Evolutionary conservation across 2,329 filamentous ascomycete species (phyloP).

Genomic region (Alternaria metachromatica): DNA sequence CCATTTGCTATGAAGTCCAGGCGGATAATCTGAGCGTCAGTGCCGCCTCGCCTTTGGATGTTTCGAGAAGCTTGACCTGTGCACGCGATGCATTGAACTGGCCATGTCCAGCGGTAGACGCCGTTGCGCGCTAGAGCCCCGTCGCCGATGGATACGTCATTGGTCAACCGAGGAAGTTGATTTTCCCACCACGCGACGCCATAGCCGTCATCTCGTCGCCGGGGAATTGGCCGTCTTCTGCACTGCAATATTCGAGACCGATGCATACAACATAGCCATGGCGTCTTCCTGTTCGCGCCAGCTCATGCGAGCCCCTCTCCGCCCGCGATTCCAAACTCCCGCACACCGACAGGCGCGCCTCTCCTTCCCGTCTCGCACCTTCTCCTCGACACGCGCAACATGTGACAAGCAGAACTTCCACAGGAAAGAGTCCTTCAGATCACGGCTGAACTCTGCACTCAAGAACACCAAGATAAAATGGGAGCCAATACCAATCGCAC

Average conservation of each 20-base stretch:
- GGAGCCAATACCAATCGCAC: slow-evolving; percentile 87
- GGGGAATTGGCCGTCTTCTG: background rate
- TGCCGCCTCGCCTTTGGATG: background rate
- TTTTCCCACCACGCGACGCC: slow-evolving; percentile 27
- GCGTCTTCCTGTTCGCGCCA: slow-evolving; percentile 34
- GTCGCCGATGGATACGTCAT: slow-evolving; percentile 31
- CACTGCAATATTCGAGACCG: background rate
- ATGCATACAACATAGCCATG: slow-evolving; percentile 35
- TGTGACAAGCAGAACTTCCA: slow-evolving; percentile 52
- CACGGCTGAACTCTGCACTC: slow-evolving; percentile 64
- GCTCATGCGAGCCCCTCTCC: slow-evolving; percentile 30
- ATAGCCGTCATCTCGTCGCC: slow-evolving; percentile 15
- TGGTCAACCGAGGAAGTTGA: slow-evolving; percentile 23
- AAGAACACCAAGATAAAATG: slow-evolving; percentile 75
- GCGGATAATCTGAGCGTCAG: background rate
- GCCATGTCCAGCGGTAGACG: background rate
- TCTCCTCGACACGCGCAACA: slow-evolving; percentile 50
- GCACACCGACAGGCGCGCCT: slow-evolving; percentile 24
- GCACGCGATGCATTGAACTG: slow-evolving; percentile 3
- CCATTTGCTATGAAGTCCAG: slow-evolving; percentile 11
- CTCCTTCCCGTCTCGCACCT: slow-evolving; percentile 35
- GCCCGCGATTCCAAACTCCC: slow-evolving; percentile 17
- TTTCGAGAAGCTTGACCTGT: background rate
- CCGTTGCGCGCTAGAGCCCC: slow-evolving; percentile 21
- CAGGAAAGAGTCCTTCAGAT: slow-evolving; percentile 61